phyloP scores from a whole-genome alignment of 306 rosid genomes.

The Cucumis sativus region Cucumber_9930_V3 NC_026659.2:22393501-22394000 shows the following conservation, averaged over 20 bases:
- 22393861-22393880: conserved; percentile 87
- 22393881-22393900: not conserved
- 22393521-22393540: not conserved
- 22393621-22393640: not conserved
- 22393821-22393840: conserved; percentile 63
- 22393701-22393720: not conserved
- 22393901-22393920: not conserved
- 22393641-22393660: not conserved
- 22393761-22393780: not conserved
- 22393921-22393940: not conserved
- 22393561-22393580: not conserved
- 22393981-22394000: conserved; percentile 3
- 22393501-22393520: not conserved
- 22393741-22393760: not conserved
- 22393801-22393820: conserved; percentile 57
- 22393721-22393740: not conserved
- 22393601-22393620: not conserved
- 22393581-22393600: not conserved
- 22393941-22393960: not conserved
- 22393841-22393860: conserved; percentile 83
- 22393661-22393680: not conserved
- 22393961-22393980: not conserved
- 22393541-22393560: not conserved
- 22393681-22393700: not conserved
- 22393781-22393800: conserved; percentile 2